Percentiles rank a stretch among this genome's conserved stretches.
These are phyloP conservation scores for Takashimella tepidaria DNA, from an alignment of 1,284 basidiomycete species.

Conservation along the genomic window DNA sequence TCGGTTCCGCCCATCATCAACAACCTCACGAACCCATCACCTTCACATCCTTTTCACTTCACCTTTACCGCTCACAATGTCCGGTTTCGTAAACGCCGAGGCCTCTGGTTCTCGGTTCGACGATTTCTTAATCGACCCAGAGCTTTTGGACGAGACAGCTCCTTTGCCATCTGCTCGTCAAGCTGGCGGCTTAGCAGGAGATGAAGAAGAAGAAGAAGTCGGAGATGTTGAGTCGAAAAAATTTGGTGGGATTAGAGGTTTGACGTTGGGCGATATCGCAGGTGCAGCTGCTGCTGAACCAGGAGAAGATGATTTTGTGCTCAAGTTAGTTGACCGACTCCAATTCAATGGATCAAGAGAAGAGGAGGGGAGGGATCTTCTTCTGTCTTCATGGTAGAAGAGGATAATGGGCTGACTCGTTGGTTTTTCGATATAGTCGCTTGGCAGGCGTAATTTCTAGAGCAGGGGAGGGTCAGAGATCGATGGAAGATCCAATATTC, in stretches of 20 bases:
- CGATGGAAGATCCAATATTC: conserved; percentile 16
- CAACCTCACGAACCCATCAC: neutral
- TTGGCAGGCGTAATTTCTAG: conserved; percentile 31
- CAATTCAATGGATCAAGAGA: too few relatives aligned
- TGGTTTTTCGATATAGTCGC: too few relatives aligned
- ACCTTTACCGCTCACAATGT: conserved; percentile 1
- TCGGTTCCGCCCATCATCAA: too few relatives aligned
- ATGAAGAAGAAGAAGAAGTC: neutral
- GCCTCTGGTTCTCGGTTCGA: conserved; percentile 4
- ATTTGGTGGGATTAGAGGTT: conserved; percentile 14
- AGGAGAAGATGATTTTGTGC: conserved; percentile 24
- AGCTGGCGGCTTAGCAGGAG: neutral
- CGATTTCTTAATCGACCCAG: conserved; percentile 4
- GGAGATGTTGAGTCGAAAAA: conserved; percentile 19
- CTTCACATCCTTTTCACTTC: neutral
- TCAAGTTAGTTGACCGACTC: conserved; percentile 33
- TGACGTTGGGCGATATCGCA: conserved; percentile 1
- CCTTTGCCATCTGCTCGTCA: neutral
- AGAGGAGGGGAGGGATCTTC: too few relatives aligned
- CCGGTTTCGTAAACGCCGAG: conserved; percentile 4
- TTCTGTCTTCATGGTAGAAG: too few relatives aligned
- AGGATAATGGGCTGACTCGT: too few relatives aligned
- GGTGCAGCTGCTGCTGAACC: conserved; percentile 1
- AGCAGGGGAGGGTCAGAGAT: conserved; percentile 7
- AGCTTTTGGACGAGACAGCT: neutral